phyloP scores from a whole-genome alignment of 2,329 filamentous ascomycete genomes.

The Phaeophleospora eucalypticola region DNA sequence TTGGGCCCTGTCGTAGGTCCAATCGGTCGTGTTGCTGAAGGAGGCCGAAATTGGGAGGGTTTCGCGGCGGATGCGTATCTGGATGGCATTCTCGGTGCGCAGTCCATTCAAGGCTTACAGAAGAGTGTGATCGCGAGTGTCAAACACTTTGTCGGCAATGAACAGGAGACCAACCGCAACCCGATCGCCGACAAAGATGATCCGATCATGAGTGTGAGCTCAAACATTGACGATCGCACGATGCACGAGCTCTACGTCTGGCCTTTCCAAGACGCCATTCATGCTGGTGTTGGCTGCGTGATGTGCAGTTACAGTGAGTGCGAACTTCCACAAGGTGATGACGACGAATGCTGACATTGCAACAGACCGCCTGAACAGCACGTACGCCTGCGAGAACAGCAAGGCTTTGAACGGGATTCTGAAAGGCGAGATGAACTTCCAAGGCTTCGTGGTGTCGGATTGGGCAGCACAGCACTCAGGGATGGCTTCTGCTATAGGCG shows the following conservation, averaged over 20 bases:
- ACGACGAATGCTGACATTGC: neutral
- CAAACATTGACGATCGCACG: slow-evolving; percentile 59
- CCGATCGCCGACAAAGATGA: slow-evolving; percentile 24
- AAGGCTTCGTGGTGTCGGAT: slow-evolving; percentile 67
- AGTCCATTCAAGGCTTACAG: slow-evolving; percentile 55
- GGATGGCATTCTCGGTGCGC: slow-evolving; percentile 48
- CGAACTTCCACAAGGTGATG: too few species aligned
- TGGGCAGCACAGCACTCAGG: slow-evolving; percentile 62
- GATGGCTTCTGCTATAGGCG: slow-evolving; percentile 57
- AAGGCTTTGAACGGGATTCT: slow-evolving; percentile 65
- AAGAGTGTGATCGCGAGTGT: slow-evolving; percentile 54
- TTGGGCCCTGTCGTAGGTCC: slow-evolving; percentile 66
- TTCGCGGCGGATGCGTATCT: slow-evolving; percentile 68
- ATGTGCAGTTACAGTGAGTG: slow-evolving; percentile 35
- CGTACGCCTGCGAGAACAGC: slow-evolving; percentile 65
- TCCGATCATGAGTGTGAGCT: slow-evolving; percentile 32
- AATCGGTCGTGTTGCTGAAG: slow-evolving; percentile 65
- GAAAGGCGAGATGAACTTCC: slow-evolving; percentile 70
- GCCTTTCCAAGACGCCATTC: slow-evolving; percentile 49
- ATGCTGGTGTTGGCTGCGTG: slow-evolving; percentile 44
- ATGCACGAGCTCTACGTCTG: slow-evolving; percentile 67
- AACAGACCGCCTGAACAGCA: slow-evolving; percentile 28
- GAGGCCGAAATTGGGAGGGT: slow-evolving; percentile 67
- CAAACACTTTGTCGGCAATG: slow-evolving; percentile 59
- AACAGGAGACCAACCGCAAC: slow-evolving; percentile 50